Conservation (phyloP, 2,329 filamentous ascomycete species). For the Aspergillus vadensis region DNA sequence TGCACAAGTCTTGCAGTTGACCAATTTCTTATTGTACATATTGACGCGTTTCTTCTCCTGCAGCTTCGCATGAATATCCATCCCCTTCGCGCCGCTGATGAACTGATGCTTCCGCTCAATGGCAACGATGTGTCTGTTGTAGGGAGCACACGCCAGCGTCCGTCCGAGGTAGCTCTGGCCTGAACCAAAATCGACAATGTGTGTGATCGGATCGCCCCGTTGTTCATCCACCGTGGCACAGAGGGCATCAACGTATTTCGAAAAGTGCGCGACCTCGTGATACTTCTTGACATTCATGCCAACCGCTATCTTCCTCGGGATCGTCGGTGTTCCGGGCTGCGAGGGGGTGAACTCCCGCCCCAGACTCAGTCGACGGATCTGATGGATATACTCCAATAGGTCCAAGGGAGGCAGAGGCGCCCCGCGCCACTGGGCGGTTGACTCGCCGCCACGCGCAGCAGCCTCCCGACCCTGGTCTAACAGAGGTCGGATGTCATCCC, state of each 20-base stretch:
- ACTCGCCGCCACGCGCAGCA: slow-evolving; percentile 15
- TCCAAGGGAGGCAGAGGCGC: slow-evolving; percentile 52
- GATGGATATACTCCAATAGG: slow-evolving; percentile 70
- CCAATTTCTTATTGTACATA: slow-evolving; percentile 76
- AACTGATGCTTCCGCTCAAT: slow-evolving; percentile 87
- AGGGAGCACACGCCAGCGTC: slow-evolving; percentile 79
- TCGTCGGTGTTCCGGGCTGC: slow-evolving; percentile 43
- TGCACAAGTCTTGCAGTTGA: slow-evolving; percentile 27
- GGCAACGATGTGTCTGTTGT: slow-evolving; percentile 83
- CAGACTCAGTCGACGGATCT: slow-evolving; percentile 70
- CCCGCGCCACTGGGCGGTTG: slow-evolving; percentile 44
- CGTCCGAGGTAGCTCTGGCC: slow-evolving; percentile 95
- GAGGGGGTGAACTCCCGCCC: slow-evolving; percentile 59
- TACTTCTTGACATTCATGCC: slow-evolving; percentile 97
- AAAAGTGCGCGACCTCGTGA: slow-evolving; percentile 89
- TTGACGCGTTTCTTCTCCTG: slow-evolving; percentile 71
- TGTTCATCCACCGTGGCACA: slow-evolving; percentile 57
- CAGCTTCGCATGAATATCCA: slow-evolving; percentile 80
- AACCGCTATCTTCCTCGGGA: slow-evolving; percentile 73
- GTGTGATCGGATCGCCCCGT: slow-evolving; percentile 61
- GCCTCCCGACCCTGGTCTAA: slow-evolving; percentile 17
- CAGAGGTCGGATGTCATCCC: slow-evolving; percentile 66
- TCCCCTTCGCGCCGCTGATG: slow-evolving; percentile 78
- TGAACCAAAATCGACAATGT: slow-evolving; percentile 93
- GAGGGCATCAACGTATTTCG: slow-evolving; percentile 76